Conservation (phyloP, 345 rosid genomes). For the Excoecaria cochinchinensis region DNA sequence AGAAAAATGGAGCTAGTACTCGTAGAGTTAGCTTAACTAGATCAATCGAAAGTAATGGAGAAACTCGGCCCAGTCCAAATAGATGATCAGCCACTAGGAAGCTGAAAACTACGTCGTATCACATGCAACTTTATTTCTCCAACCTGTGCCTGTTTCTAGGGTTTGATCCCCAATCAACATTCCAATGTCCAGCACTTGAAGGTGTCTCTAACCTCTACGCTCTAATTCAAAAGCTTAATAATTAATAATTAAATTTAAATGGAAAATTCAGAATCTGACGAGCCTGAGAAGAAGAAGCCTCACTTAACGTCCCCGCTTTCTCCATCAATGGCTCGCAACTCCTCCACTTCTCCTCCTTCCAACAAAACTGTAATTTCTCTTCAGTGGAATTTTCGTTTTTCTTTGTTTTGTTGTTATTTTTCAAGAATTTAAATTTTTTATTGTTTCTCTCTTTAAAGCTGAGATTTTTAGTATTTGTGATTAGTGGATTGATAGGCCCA, state of each 20-base stretch:
- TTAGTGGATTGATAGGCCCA: not conserved
- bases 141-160: not conserved
- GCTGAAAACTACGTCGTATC: too few species aligned
- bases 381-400: not conserved
- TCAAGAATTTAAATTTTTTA: not conserved
- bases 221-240: not conserved
- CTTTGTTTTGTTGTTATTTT: not conserved
- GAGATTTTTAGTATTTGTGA: not conserved
- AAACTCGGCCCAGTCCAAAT: too few species aligned
- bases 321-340: conserved; percentile 52
- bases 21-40: too few species aligned
- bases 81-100: too few species aligned
- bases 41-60: too few species aligned
- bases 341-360: conserved; percentile 47
- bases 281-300: conserved; percentile 69
- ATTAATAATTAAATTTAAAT: conserved; percentile 18
- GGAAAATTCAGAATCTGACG: conserved; percentile 61
- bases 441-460: not conserved
- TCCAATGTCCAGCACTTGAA: not conserved
- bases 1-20: too few species aligned
- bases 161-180: not conserved
- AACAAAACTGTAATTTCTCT: conserved; percentile 41
- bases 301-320: conserved; percentile 45
- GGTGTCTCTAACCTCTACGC: not conserved
- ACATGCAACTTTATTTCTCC: too few species aligned